Conservation (phyloP, 2,329 filamentous ascomycete genomes). For the Xylaria sp. region DNA sequence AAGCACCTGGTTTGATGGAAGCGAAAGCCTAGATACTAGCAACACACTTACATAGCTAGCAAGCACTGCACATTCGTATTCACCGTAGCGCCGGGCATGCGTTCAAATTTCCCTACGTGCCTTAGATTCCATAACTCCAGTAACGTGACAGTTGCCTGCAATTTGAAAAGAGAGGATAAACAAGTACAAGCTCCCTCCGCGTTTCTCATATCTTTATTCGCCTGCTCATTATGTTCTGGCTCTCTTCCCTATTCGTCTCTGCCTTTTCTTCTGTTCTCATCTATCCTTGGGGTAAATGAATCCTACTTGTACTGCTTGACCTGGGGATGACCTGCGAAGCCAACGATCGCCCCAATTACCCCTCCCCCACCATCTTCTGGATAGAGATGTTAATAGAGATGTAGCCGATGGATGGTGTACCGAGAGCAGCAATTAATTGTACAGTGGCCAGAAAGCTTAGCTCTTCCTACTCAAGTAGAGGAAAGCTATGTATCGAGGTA, state of each 20-base stretch:
- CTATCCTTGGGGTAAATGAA: neutral
- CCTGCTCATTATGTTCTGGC: neutral
- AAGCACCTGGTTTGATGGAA: neutral
- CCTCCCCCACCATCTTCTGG: neutral
- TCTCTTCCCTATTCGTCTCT: neutral
- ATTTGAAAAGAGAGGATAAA: too few species aligned
- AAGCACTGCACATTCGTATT: neutral
- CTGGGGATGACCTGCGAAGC: neutral
- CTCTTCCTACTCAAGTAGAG: neutral
- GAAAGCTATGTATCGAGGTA: neutral
- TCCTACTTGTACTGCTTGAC: neutral
- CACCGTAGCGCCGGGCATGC: slow-evolving; percentile 1
- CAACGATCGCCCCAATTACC: neutral
- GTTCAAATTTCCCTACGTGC: slow-evolving; percentile 9
- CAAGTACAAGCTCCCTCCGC: neutral
- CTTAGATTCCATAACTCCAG: neutral
- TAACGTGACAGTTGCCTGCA: neutral
- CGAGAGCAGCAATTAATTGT: neutral
- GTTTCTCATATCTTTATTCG: slow-evolving; percentile 14
- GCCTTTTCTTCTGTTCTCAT: neutral
- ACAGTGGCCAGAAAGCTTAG: neutral
- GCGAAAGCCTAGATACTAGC: neutral
- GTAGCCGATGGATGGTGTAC: neutral
- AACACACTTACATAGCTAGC: neutral
- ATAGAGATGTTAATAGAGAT: neutral